Conservation (phyloP, 2,329 filamentous ascomycete species). For the Boeremia lycopersici region DNA sequence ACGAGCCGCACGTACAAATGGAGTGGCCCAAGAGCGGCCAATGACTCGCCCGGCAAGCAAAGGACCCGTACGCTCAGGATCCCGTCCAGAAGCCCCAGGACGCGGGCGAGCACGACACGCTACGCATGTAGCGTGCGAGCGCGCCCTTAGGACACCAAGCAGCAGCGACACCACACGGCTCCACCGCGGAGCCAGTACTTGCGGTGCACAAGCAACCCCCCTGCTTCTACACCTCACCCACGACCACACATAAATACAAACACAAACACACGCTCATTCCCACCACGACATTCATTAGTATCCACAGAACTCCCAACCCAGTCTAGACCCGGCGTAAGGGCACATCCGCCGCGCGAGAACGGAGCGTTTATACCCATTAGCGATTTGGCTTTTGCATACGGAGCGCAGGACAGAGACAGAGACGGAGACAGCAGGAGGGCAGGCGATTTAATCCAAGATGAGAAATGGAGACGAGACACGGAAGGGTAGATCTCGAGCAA, state of each 20-base stretch:
- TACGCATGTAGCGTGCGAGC: not conserved
- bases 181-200: no score
- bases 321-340: no score
- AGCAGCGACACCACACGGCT: no score
- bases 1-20: conserved; percentile 7
- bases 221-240: not conserved
- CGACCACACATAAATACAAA: not conserved
- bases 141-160: no score
- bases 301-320: no score
- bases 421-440: not conserved
- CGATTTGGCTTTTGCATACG: conserved; percentile 12
- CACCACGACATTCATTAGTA: not conserved
- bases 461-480: no score
- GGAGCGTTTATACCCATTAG: conserved; percentile 26
- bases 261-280: not conserved
- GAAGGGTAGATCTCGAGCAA: no score
- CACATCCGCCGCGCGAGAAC: not conserved
- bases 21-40: conserved; percentile 10
- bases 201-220: no score
- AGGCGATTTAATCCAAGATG: no score
- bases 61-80: conserved; percentile 4
- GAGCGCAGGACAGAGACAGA: not conserved
- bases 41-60: not conserved
- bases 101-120: conserved; percentile 8
- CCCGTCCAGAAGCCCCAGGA: conserved; percentile 1